Base-by-base conservation (phyloP, 2,329 filamentous ascomycete genomes). In the Pleomassaria siparia region DNA sequence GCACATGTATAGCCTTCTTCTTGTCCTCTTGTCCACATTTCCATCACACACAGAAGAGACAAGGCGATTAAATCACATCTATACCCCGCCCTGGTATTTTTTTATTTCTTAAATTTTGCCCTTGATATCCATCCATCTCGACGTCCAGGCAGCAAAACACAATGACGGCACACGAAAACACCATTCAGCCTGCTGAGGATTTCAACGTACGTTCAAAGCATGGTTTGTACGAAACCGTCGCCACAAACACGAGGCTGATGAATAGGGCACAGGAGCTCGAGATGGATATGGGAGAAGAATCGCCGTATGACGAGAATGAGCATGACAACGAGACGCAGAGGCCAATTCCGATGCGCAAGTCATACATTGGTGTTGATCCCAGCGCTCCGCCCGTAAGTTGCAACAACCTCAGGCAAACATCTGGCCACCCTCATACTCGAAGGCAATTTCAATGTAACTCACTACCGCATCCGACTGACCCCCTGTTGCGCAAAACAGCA, bases 181-280 rank as follows among this genome's bases (percentile, higher is more conserved):
- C 63, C 16, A 18, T 39, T 32, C 60, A 62, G 54, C 58, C 55
- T 16, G 47, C 43, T 39, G 48, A 53, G 49, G 51, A 46, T 30
- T 35, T 26, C 13, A 49, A 56, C 29, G 60, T 63, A 41, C 59
- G n/a, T n/a, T n/a, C n/a, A n/a, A n/a, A n/a, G n/a, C n/a, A n/a
- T n/a, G n/a, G 59, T 56, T 40, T 42, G 46, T 40, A 47, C 43
- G 33, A 50, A 18, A 18, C 26, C 43, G 39, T 54, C 40, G 20
- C 44, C 33, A 40, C 29, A 58, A 50, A 55, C 47, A 50, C 36
- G 46, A 36, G 35, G 54, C 62, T 68, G 57, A 68, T 54, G 37
- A 54, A n/a, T 45, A 43, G 21, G 13, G 21, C 42, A 24, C 49
- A 67, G 57, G 44, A 40, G n/a, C 41, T 59, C 26, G 35, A 45